Conservation (phyloP, 208 protist genomes). For the Histomonas meleagridis region DNA sequence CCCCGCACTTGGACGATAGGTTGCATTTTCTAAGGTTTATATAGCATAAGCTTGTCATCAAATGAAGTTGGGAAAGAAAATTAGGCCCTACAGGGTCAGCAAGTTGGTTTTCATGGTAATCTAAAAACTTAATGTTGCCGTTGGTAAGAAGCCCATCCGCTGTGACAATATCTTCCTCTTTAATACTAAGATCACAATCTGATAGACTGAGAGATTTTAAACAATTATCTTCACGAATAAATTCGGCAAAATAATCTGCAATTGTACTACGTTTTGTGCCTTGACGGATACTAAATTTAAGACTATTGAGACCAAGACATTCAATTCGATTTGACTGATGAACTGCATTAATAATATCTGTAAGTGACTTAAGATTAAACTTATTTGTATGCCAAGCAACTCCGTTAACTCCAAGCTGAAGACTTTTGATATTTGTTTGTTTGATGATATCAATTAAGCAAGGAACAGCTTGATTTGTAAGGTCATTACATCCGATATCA, state of each 20-base stretch:
- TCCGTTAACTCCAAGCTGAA: background rate
- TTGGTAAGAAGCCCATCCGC: background rate
- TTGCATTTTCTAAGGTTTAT: background rate
- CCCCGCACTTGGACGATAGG: background rate
- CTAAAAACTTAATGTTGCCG: background rate
- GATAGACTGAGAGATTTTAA: background rate
- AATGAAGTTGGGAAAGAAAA: background rate
- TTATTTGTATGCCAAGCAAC: constrained; percentile 26
- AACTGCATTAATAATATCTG: background rate
- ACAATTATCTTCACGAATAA: background rate
- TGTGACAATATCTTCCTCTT: background rate
- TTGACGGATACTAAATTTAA: background rate
- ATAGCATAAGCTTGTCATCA: background rate
- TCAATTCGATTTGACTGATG: background rate
- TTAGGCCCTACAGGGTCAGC: background rate
- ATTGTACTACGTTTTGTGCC: background rate
- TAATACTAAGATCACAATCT: background rate
- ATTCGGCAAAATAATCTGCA: background rate
- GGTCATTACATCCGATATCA: constrained; percentile 21
- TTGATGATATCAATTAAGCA: constrained; percentile 1
- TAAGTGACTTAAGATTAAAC: background rate
- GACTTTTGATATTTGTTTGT: background rate
- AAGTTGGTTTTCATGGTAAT: background rate
- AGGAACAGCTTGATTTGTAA: constrained; percentile 23
- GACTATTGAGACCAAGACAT: background rate